Evolutionary conservation across 2,329 filamentous ascomycete species (phyloP).

Genomic region (Neofusicoccum cordaticola): DNA sequence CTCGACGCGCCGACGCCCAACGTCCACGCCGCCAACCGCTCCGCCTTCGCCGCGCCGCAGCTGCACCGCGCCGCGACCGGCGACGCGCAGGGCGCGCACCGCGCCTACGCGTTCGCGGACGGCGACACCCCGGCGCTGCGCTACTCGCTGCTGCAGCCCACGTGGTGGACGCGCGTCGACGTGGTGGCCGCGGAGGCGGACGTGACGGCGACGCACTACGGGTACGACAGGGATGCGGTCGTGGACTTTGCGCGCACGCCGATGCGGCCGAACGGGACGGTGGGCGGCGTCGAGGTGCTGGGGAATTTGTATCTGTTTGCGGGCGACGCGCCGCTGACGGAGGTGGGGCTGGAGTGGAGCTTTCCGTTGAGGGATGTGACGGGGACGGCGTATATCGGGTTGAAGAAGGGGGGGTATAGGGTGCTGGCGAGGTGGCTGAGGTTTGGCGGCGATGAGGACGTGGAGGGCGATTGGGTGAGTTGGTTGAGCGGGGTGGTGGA

Average conservation of each 20-base stretch:
- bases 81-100: neutral
- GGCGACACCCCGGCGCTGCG: neutral
- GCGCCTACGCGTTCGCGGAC: neutral
- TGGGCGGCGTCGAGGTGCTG: neutral
- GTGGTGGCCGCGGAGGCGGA: neutral
- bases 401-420: slow-evolving; percentile 6
- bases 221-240: neutral
- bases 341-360: neutral
- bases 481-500: slow-evolving; percentile 4
- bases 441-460: neutral
- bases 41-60: neutral
- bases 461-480: neutral
- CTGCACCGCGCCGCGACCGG: neutral
- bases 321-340: neutral
- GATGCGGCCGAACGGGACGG: neutral
- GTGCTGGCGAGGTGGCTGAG: neutral
- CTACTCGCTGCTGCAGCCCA: slow-evolving; percentile 8
- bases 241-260: neutral
- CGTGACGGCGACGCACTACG: neutral
- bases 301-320: neutral
- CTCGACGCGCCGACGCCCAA: neutral
- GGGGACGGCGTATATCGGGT: neutral
- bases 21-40: neutral
- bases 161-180: slow-evolving; percentile 1
- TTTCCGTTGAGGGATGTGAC: neutral